Evolutionary conservation across 306 rosid species (phyloP), one percentile per base, ranked within the genome.

Genomic region (Quercus bicolor): DNA sequence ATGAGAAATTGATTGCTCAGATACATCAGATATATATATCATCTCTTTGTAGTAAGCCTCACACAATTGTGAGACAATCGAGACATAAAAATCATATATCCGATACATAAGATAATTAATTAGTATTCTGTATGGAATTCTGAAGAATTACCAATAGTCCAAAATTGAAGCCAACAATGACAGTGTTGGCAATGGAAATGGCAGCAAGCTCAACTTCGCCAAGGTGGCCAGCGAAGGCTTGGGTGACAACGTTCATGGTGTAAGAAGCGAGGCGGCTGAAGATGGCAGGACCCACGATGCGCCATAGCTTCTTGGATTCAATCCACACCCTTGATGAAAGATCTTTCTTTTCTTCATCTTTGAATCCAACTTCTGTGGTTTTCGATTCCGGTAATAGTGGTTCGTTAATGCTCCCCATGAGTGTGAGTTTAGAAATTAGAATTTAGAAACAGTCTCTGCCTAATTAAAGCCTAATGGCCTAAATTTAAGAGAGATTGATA

Each of bases 181-280:
- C 96, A 1, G 90, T 86, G 80, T 92, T 92, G 26, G 97, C 93
- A 14, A 92, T 86, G 52, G 96, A 83, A n/a, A 92, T 89, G 84
- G 96, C 72, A 12, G 97, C 97, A 24, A 92, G 90, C 31, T 87
- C 65, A 1, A 87, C 91, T 0, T 92, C 93, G 0, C 96, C 97
- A 0, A 92, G 86, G 85, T 86, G 97, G 21, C 97, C 97, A 8
- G 92, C 91, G 75, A 92, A 92, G 77, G 97, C 90, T 81, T 86
- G 97, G 14, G 93, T 89, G 13, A 92, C 68, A 20, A 92, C 87
- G 81, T 90, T 90, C 97, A 92, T 92, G 84, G 91, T 51, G 87
- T 34, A 90, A 0, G 83, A 0, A 3, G 91, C 90, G 9, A 89
- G 12, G 16, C 96, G 92, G 82, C 94, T 89, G 86, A 92, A 85